Evolutionary conservation across 768 basidiomycete species (phyloP), one percentile per base, ranked within the genome.

Genomic region (Sporobolomyces pararoseus): DNA sequence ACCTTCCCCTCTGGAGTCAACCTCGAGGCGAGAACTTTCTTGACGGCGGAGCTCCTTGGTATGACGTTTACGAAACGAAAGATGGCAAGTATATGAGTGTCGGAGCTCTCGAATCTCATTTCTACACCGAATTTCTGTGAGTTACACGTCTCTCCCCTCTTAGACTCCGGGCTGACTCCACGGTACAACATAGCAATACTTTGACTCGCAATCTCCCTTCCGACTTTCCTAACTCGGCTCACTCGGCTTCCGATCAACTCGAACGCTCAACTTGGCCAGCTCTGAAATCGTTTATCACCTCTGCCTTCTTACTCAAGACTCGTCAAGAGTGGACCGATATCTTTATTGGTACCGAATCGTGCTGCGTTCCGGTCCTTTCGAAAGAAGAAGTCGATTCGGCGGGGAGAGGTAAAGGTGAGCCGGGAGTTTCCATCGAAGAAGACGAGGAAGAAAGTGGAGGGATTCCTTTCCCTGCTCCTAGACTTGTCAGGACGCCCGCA

Each of bases 1-100:
- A 21, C 80, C 82, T 14, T 71, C 65, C 78, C 5, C 75, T 83
- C 44, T 83, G 84, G 71, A 76, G 78, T 27, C 79, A 70, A 25
- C 72, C 66, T 10, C 71, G 71, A 63, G 88, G 87, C 27, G 78
- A 79, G 7, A 88, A 88, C 73, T 50, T 83, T 1, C 84, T 91
- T 27, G 90, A 90, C 72, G 88, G 89, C 0, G 89, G 88, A 5
- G 84, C 88, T 7, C 90, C 90, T 0, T 90, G 70, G 68, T 92
- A 92, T 75, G 83, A 82, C 67, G 80, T 89, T 14, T 91, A 92
- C 75, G 82, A 83, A 0, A 90, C 89, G 77, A 82, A 85, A 65
- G 89, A 88, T 76, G 87, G 86, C 2, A 80, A 83, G 46, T 89
- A 85, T 84, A 88, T 92, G 84, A 85, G 87, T 3, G 84, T 91